phyloP scores from a whole-genome alignment of 495 filamentous ascomycete genomes.

The Bacidia rubella region DNA sequence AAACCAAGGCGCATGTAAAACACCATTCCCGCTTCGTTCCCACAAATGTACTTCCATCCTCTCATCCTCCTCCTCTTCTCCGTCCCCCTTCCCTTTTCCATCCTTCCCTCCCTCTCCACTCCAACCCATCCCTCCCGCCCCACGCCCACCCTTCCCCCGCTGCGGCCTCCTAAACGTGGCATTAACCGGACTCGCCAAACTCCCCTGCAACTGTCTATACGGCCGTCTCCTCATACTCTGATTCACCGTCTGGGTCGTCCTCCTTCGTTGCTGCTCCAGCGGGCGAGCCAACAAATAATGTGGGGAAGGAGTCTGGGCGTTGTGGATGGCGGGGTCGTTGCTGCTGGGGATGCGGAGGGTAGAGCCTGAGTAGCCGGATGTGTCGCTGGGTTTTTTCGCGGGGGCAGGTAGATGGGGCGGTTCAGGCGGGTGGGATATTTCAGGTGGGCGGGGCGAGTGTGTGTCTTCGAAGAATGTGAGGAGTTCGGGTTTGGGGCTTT shows the following conservation, averaged over 20 bases:
- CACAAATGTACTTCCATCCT: constrained; percentile 17
- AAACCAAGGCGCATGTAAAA: constrained; percentile 12
- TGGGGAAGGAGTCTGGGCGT: not conserved
- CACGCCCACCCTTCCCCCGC: not conserved
- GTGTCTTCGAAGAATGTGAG: not conserved
- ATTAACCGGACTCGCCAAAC: not conserved
- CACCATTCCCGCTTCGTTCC: constrained; percentile 10
- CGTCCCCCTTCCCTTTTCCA: not conserved
- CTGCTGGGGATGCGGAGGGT: not conserved
- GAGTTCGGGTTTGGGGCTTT: not conserved
- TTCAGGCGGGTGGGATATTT: not conserved
- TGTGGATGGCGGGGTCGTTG: not conserved
- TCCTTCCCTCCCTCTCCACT: constrained; percentile 11
- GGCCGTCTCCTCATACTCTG: not conserved
- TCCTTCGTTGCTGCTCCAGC: not conserved
- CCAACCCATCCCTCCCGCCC: constrained; percentile 11
- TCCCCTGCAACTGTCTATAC: not conserved
- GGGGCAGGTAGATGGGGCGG: not conserved
- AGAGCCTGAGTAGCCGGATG: not conserved
- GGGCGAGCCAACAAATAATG: not conserved
- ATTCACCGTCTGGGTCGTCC: not conserved
- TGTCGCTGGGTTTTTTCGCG: not conserved
- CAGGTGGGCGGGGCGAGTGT: not conserved
- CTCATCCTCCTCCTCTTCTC: constrained; percentile 14
- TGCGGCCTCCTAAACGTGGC: not conserved